These are phyloP conservation scores for Hyphopichia homilentoma DNA, from an alignment of 805 yeast species.

Conservation along the genomic window DNA sequence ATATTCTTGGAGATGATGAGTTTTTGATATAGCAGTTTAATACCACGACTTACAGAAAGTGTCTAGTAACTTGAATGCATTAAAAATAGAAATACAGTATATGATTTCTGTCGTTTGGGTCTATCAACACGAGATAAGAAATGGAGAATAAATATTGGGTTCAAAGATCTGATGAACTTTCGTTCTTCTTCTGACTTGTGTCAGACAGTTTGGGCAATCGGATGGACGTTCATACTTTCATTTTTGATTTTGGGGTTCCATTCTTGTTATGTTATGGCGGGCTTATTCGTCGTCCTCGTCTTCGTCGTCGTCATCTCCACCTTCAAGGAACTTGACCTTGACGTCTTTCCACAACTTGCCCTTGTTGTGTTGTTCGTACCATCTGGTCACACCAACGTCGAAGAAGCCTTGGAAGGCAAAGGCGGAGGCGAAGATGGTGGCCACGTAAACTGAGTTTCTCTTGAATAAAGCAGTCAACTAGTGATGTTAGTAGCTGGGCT, in stretches of 20 bases:
- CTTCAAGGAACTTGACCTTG: slow-evolving; percentile 53
- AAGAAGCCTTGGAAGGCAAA: slow-evolving; percentile 80
- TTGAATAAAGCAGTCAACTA: slow-evolving; percentile 45
- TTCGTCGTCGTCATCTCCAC: slow-evolving; percentile 57
- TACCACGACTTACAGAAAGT: no score
- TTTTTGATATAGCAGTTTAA: background rate
- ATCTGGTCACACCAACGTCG: slow-evolving; percentile 61
- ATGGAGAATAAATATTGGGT: no score
- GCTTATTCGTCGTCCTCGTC: slow-evolving; percentile 23
- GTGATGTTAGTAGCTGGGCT: background rate
- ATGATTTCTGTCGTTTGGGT: slow-evolving; percentile 1
- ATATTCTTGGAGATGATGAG: slow-evolving; percentile 2
- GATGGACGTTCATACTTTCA: no score
- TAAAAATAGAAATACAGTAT: no score
- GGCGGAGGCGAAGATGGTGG: slow-evolving; percentile 77
- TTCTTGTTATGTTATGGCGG: background rate
- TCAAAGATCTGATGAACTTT: no score
- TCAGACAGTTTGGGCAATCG: no score
- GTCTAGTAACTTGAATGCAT: no score
- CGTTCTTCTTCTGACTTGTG: no score
- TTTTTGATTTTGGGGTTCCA: no score
- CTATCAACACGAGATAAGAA: no score
- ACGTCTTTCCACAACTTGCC: slow-evolving; percentile 87
- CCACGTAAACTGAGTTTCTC: slow-evolving; percentile 88
- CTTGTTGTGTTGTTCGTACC: slow-evolving; percentile 76